A percentile compares a stretch with the other conserved stretches of the same genome.
These are phyloP conservation scores for Ustilago nuda DNA, from an alignment of 1,284 basidiomycete species.

Conservation along the genomic window DNA sequence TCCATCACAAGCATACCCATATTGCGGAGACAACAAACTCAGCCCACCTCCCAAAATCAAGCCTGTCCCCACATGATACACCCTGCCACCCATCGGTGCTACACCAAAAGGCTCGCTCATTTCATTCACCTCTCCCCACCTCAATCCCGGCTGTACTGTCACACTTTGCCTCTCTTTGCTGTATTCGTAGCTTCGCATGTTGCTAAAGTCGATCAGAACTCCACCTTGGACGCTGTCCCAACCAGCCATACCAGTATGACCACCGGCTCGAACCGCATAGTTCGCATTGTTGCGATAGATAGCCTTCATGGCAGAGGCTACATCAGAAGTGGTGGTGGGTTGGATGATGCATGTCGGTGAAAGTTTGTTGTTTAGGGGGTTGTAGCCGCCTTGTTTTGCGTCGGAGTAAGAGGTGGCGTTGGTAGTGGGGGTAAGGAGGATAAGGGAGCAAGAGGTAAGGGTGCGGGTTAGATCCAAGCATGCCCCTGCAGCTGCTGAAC, in stretches of 20 bases:
- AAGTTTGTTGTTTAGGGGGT: slow-evolving; percentile 39
- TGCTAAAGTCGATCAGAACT: slow-evolving; percentile 40
- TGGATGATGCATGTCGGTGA: slow-evolving; percentile 34
- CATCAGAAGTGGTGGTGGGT: slow-evolving; percentile 14
- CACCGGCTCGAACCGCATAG: slow-evolving; percentile 54
- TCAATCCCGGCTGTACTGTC: slow-evolving; percentile 32
- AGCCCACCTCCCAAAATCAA: slow-evolving; percentile 52
- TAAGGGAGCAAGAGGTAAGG: background rate
- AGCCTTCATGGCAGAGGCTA: slow-evolving; percentile 13
- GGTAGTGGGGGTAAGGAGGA: slow-evolving; percentile 13
- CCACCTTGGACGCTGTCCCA: slow-evolving; percentile 40
- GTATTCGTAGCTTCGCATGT: slow-evolving; percentile 33
- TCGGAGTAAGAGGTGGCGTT: slow-evolving; percentile 12
- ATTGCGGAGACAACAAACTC: slow-evolving; percentile 29
- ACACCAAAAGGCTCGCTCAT: slow-evolving; percentile 18
- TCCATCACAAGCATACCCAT: slow-evolving; percentile 51
- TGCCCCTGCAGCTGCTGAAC: slow-evolving; percentile 3
- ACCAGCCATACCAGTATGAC: slow-evolving; percentile 49
- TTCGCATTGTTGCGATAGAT: slow-evolving; percentile 15
- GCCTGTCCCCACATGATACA: slow-evolving; percentile 48
- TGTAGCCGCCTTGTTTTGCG: slow-evolving; percentile 17
- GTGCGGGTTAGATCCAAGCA: slow-evolving; percentile 5
- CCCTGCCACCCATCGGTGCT: slow-evolving; percentile 42
- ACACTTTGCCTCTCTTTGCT: slow-evolving; percentile 4
- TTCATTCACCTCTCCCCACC: slow-evolving; percentile 46